Base-by-base conservation (phyloP, 768 basidiomycete genomes). In the Amanita subjunquillea region DNA sequence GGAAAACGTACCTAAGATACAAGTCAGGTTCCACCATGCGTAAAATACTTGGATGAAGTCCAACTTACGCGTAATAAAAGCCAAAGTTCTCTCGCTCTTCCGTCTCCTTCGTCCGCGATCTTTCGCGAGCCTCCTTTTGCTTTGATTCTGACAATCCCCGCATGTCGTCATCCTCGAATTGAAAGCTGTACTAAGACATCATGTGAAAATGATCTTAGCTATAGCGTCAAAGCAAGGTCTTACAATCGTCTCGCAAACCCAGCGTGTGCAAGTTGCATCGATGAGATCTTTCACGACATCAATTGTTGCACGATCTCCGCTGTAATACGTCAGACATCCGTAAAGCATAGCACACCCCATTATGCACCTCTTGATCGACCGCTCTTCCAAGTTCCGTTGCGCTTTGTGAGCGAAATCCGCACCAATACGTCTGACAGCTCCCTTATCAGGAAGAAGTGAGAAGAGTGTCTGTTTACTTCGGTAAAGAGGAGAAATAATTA, bases 161-260 rank as follows among this genome's bases (percentile, higher is more conserved):
- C 32, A 37, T 36, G 22, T 34, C 40, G 20, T 43, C 39, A 10
- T 42, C 38, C 6, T 41, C 29, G 40, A 51, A 34, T 13, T 51
- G 23, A 22, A 42, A 29, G 12, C 34, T 39, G 17, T 32, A 43
- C 50, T 51, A 13, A 30, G 15, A 36, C n/a, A 6, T 7, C 15
- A 13, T 30, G 29, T 42, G 20, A 43, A 22, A 34, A 8, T 13
- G 4, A 42, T 10, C 12, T 7, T 42, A 15, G 12, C 10, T 15
- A 25, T 9, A 27, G n/a, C 7, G 3, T 13, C n/a, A 29, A n/a
- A n/a, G n/a, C 25, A 29, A 10, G 12, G 6, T 46, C 58, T 42
- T 50, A 65, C 64, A 17, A 65, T 53, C 8, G 57, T 57, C 22
- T 60, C 55, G 51, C 62, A 63, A 36, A 62, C 63, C 64, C 64